These are phyloP conservation scores for Zalaria obscura DNA, from an alignment of 2,329 filamentous ascomycete genomes.

Conservation along the genomic window DNA sequence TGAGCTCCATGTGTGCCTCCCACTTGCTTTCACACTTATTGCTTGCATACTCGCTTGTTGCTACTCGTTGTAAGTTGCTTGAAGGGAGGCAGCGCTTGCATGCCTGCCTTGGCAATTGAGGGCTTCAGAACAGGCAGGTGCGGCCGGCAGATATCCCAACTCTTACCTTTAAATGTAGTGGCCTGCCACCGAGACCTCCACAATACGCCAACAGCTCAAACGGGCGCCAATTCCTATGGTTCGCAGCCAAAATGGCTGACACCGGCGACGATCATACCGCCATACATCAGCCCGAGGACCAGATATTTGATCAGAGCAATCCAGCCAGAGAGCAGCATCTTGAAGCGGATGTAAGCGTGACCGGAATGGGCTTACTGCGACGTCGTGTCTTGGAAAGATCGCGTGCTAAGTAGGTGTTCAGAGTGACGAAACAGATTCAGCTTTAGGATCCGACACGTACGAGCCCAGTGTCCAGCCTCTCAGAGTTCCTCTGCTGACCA, in stretches of 20 bases:
- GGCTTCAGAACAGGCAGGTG: too few species aligned
- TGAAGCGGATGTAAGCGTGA: constrained; percentile 18
- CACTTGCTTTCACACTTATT: too few species aligned
- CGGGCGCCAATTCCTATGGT: not conserved
- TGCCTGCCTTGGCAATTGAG: too few species aligned
- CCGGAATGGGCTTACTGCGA: too few species aligned
- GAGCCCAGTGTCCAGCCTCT: constrained; percentile 2
- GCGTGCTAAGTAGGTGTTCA: not conserved
- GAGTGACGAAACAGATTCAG: constrained; percentile 13
- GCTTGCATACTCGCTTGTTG: too few species aligned
- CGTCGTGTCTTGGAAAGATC: not conserved
- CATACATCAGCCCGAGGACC: not conserved
- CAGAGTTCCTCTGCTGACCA: not conserved
- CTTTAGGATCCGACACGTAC: constrained; percentile 20
- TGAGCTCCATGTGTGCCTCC: too few species aligned
- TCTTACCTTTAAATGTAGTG: too few species aligned
- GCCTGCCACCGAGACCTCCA: too few species aligned
- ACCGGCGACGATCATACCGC: constrained; percentile 3
- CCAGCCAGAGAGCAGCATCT: constrained; percentile 20
- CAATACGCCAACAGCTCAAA: too few species aligned
- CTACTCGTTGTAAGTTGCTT: too few species aligned
- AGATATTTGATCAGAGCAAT: constrained; percentile 1
- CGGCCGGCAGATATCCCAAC: too few species aligned
- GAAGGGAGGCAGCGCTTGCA: too few species aligned
- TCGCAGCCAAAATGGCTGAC: constrained; percentile 2